A percentile compares a stretch with the other conserved stretches of the same genome.
These are phyloP conservation scores for Ampelocalamus luodianensis DNA, from an alignment of 176 grass and related monocot genomes.

Conservation along the genomic window DNA sequence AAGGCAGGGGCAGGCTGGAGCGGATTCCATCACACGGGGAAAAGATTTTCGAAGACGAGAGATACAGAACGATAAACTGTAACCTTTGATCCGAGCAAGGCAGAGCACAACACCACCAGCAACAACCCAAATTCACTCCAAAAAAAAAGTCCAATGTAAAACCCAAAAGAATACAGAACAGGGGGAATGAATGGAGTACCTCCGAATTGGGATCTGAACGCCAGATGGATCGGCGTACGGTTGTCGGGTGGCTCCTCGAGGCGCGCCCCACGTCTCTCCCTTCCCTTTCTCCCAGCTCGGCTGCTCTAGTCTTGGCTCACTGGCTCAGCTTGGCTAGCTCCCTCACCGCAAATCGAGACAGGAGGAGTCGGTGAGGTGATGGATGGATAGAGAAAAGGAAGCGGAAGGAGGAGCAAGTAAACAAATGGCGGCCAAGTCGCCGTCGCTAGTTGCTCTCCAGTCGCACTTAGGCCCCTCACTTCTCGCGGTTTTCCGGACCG, in stretches of 20 bases:
- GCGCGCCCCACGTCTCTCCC: background rate
- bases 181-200: background rate
- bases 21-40: background rate
- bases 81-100: conserved; percentile 9
- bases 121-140: conserved; percentile 1
- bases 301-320: background rate
- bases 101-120: background rate
- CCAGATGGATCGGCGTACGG: conserved; percentile 20
- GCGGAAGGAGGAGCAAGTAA: conserved; percentile 30
- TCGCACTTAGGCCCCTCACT: conserved; percentile 37
- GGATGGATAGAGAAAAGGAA: conserved; percentile 34
- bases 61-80: background rate
- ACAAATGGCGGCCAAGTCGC: conserved; percentile 42
- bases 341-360: conserved; percentile 39
- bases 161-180: background rate
- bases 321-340: conserved; percentile 9
- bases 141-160: background rate
- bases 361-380: conserved; percentile 49
- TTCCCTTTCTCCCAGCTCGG: conserved; percentile 20
- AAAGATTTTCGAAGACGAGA: background rate
- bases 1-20: too few relatives aligned
- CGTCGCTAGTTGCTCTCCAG: conserved; percentile 14
- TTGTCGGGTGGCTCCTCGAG: conserved; percentile 25
- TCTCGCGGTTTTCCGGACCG: conserved; percentile 10
- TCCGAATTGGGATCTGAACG: conserved; percentile 19